Base-by-base conservation (phyloP, 2,329 filamentous ascomycete species). In the Aspergillus sp. region DNA sequence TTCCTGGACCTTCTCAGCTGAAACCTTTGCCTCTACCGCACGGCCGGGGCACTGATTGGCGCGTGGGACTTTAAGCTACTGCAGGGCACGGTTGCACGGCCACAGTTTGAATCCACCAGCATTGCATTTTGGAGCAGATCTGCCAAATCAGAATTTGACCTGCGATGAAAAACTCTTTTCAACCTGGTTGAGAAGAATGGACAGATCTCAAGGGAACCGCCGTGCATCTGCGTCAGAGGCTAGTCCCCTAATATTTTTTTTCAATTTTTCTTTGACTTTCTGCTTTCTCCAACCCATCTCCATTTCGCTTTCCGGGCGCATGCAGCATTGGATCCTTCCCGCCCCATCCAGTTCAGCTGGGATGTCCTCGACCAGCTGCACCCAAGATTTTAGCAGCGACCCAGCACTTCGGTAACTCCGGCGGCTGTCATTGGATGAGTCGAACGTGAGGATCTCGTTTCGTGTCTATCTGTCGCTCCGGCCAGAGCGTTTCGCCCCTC, bases 321-420 rank as follows among this genome's bases (percentile, higher is more conserved):
- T 50, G 47, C 47, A 50, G 47, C 47, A 32, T 7, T 25, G 47
- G 25, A 3, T 36, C 32, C 32, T 36, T 11, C 25, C 47, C 25
- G 47, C 47, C 47, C 44, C 44, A 54, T 27, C 41, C 39, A 11
- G 17, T 64, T 64, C 62, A 64, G 62, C 62, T 63, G 62, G 60
- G 55, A 58, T 64, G 62, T 64, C 7, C 41, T 39, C 44, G 19
- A 53, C 21, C 19, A 19, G 17, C 21, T 36, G n/a, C 32, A 36
- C 30, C 11, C 19, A 38, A 21, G 3, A 15, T 11, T 36, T 39
- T 50, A 17, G 13, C 19, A 32, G 23, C 50, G 32, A 50, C 58
- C 52, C 27, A 56, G 39, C 25, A 27, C 52, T 48, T 51, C 58
- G 60, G 60, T 62, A 62, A 54, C 57, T 54, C 60, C 60, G 54